A percentile compares a stretch with the other conserved stretches of the same genome.
These are phyloP conservation scores for Mycosarcoma maydis DNA, from an alignment of 1,284 basidiomycete species.

Conservation along the genomic window DNA sequence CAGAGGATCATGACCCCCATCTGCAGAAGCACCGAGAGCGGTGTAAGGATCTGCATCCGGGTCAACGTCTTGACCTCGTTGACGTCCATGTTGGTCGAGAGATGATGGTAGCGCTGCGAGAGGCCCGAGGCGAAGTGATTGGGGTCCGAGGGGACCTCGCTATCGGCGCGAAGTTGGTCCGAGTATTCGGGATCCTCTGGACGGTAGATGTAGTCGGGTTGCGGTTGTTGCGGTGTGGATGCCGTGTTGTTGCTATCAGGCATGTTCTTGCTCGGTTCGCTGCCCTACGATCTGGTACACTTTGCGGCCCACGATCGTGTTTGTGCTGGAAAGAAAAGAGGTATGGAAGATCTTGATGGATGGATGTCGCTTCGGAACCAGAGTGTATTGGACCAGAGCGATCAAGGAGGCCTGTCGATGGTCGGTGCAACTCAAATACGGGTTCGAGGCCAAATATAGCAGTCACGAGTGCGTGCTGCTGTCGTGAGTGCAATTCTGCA, in stretches of 20 bases:
- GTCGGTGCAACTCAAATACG: too few species aligned
- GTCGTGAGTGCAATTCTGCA: background rate
- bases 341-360: too few species aligned
- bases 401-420: too few species aligned
- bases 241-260: conserved; percentile 18
- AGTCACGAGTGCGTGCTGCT: too few species aligned
- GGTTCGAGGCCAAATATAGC: too few species aligned
- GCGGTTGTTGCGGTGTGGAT: conserved; percentile 39
- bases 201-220: conserved; percentile 64
- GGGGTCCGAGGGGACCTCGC: conserved; percentile 17
- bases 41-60: conserved; percentile 51
- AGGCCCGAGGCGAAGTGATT: conserved; percentile 17
- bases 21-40: conserved; percentile 45
- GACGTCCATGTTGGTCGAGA: conserved; percentile 40
- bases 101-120: conserved; percentile 31
- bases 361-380: too few species aligned
- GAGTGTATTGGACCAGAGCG: too few species aligned
- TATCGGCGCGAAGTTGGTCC: conserved; percentile 22
- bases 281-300: too few species aligned
- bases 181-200: conserved; percentile 50
- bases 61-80: conserved; percentile 42
- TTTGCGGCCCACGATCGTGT: background rate
- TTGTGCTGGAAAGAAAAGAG: background rate
- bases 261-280: conserved; percentile 3
- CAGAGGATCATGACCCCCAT: conserved; percentile 49